phyloP scores from a whole-genome alignment of 805 yeast genomes.

The Starmerella geochares region DNA sequence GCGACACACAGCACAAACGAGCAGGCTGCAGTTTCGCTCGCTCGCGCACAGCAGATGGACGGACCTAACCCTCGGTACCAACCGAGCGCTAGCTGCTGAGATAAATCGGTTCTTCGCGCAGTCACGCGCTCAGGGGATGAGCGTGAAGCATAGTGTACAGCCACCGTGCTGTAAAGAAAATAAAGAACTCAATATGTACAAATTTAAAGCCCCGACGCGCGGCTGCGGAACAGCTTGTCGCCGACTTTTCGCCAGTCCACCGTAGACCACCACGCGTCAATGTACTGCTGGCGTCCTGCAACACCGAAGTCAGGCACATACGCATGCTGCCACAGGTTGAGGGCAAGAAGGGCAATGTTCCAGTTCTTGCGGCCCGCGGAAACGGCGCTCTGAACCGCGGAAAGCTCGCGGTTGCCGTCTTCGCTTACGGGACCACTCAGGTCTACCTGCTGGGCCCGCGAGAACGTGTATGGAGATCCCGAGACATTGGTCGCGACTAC shows the following conservation, averaged over 20 bases:
- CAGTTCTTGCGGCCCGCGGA: conserved; percentile 26
- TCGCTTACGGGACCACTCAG: conserved; percentile 59
- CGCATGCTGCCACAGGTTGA: conserved; percentile 86
- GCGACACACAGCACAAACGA: neutral
- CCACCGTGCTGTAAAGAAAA: neutral
- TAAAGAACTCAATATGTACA: conserved; percentile 9
- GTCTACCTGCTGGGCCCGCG: conserved; percentile 56
- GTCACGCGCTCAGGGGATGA: too few relatives aligned
- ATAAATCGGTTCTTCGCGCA: too few relatives aligned
- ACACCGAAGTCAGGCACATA: conserved; percentile 77
- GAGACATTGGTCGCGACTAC: conserved; percentile 79
- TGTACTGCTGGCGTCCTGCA: conserved; percentile 56
- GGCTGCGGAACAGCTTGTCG: conserved; percentile 22
- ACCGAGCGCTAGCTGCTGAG: too few relatives aligned
- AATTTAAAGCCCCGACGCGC: conserved; percentile 5
- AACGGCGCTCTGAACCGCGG: conserved; percentile 37
- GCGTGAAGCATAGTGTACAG: too few relatives aligned
- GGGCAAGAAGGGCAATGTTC: conserved; percentile 57
- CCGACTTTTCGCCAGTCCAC: conserved; percentile 61
- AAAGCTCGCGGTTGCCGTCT: conserved; percentile 42
- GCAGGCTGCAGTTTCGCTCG: too few relatives aligned
- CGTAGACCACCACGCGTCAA: conserved; percentile 64
- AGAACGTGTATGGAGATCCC: conserved; percentile 66
- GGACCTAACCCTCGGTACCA: too few relatives aligned
- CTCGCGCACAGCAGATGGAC: too few relatives aligned